phyloP scores from a whole-genome alignment of 2,329 filamentous ascomycete species.

The Fusarium phyllophilum region DNA sequence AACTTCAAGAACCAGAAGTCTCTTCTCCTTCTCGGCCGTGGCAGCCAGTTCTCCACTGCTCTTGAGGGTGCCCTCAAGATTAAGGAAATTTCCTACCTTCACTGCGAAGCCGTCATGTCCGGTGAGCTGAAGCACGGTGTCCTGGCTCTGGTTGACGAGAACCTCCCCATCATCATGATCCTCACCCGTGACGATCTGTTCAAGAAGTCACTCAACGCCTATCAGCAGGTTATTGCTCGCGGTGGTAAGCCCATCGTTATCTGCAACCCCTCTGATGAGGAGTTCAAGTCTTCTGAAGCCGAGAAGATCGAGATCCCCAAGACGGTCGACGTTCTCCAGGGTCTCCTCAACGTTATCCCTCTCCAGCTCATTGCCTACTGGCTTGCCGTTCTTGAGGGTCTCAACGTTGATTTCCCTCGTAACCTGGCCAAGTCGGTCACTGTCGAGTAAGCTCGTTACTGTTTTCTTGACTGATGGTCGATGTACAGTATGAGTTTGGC shows the following conservation, averaged over 20 bases:
- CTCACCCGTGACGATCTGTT: conserved; percentile 96
- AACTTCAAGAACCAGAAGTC: conserved; percentile 99
- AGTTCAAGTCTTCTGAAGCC: conserved; percentile 88
- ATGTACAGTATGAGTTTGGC: conserved; percentile 36
- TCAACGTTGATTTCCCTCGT: conserved; percentile 98
- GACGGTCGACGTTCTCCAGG: conserved; percentile 95
- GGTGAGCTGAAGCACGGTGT: conserved; percentile 99
- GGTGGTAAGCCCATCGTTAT: conserved; percentile 97
- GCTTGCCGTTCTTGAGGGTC: conserved; percentile 93
- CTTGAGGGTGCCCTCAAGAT: conserved; percentile 98
- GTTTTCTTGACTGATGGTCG: conserved; percentile 27
- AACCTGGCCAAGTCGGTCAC: conserved; percentile 99
- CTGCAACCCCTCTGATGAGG: conserved; percentile 89
- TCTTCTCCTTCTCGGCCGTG: conserved; percentile 89
- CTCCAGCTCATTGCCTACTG: conserved; percentile 99
- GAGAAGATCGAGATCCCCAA: conserved; percentile 98
- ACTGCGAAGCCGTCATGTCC: conserved; percentile 99
- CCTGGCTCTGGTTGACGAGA: conserved; percentile 95
- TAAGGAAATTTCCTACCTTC: conserved; percentile 99
- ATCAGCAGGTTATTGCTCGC: conserved; percentile 98
- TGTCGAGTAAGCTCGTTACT: conserved; percentile 77
- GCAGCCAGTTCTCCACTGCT: conserved; percentile 95
- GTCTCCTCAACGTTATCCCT: conserved; percentile 96
- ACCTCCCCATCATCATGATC: conserved; percentile 99
- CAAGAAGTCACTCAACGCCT: conserved; percentile 98